phyloP scores from a whole-genome alignment of 2,329 filamentous ascomycete genomes.

The Aspergillus puulaauensis region DNA sequence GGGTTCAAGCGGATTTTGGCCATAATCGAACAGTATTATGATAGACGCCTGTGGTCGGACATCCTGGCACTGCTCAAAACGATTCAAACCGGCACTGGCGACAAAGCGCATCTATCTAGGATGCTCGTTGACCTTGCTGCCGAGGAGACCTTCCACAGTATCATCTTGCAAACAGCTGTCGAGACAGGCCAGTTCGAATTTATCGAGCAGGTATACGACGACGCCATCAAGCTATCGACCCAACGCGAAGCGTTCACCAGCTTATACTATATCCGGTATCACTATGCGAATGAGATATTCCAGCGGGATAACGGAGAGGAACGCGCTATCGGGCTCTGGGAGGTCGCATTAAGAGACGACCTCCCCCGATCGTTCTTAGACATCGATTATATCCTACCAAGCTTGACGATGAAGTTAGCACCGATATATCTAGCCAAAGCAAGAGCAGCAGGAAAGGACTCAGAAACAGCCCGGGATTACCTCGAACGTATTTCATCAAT shows the following conservation, averaged over 20 bases:
- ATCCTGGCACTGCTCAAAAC: conserved; percentile 9
- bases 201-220: conserved; percentile 20
- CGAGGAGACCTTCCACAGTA: conserved; percentile 15
- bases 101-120: conserved; percentile 4
- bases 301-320: conserved; percentile 13
- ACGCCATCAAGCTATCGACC: conserved; percentile 16
- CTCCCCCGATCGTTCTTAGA: conserved; percentile 15
- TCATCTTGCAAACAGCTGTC: conserved; percentile 16
- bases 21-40: conserved; percentile 13
- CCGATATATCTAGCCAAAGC: conserved; percentile 20
- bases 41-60: conserved; percentile 10
- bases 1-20: conserved; percentile 12
- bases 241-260: conserved; percentile 6
- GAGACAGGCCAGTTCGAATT: conserved; percentile 17
- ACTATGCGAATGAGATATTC: conserved; percentile 17
- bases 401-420: conserved; percentile 15
- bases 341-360: conserved; percentile 15
- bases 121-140: conserved; percentile 15
- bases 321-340: conserved; percentile 16
- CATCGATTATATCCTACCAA: conserved; percentile 14
- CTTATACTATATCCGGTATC: conserved; percentile 16
- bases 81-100: not conserved
- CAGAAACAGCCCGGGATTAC: conserved; percentile 9
- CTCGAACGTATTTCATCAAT: conserved; percentile 15
- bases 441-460: not conserved